A percentile compares a stretch with the other conserved stretches of the same genome.
Conservation (phyloP, 345 rosid species). For the Arabidopsis arenosa region DNA sequence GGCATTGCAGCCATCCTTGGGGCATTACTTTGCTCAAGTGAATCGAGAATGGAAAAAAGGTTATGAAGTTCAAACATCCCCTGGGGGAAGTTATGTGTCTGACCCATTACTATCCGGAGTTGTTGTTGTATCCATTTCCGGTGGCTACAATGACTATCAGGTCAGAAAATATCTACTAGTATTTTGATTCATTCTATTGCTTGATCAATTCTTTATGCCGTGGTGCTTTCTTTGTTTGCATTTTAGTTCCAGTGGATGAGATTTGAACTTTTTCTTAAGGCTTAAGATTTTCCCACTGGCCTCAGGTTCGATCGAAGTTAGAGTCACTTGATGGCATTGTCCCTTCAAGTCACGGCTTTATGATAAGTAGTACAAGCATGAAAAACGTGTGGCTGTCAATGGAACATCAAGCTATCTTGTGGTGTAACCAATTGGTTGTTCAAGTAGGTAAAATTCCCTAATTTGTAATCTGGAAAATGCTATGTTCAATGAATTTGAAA, state of each 20-base stretch:
- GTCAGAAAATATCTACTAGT: constrained; percentile 45
- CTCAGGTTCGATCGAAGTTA: constrained; percentile 82
- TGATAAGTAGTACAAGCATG: constrained; percentile 87
- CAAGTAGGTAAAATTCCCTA: constrained; percentile 64
- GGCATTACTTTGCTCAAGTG: constrained; percentile 76
- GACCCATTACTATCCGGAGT: constrained; percentile 75
- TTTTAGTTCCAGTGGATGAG: constrained; percentile 23
- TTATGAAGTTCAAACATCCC: constrained; percentile 63
- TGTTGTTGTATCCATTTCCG: constrained; percentile 82
- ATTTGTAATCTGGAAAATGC: constrained; percentile 22
- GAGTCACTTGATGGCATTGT: constrained; percentile 93
- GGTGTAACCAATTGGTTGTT: constrained; percentile 98
- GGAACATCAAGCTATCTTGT: constrained; percentile 98
- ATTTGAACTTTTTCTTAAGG: constrained; percentile 9
- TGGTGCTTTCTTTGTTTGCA: constrained; percentile 22
- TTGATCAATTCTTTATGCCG: constrained; percentile 10
- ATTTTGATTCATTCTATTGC: constrained; percentile 1
- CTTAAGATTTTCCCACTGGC: constrained; percentile 29
- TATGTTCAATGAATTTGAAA: constrained; percentile 38
- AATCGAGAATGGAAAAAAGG: constrained; percentile 89
- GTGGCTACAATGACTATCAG: constrained; percentile 95
- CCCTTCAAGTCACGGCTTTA: constrained; percentile 88
- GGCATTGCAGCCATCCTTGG: constrained; percentile 96
- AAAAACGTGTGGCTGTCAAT: constrained; percentile 96
- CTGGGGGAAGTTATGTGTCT: constrained; percentile 57